phyloP scores from a whole-genome alignment of 139 green algal genomes.

The Chlorella sp. region DNA sequence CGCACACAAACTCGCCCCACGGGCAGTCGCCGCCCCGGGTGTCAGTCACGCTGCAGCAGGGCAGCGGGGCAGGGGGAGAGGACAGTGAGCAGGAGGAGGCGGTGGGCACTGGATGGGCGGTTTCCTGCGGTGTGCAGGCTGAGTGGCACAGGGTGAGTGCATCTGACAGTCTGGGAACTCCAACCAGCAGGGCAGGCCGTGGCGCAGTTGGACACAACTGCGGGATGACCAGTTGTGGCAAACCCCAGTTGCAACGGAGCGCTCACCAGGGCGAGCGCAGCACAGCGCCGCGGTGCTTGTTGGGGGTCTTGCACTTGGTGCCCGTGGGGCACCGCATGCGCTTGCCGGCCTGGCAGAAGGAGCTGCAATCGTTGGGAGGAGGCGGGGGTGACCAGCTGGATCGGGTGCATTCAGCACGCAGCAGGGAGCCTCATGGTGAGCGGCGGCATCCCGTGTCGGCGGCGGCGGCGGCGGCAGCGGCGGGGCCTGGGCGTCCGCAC shows the following conservation, averaged over 20 bases:
- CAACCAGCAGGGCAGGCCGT: no score
- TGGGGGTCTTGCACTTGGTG: background rate
- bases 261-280: slow-evolving; percentile 2
- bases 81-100: no score
- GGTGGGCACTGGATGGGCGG: no score
- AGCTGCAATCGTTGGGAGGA: background rate
- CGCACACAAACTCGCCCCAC: slow-evolving; percentile 15
- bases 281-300: background rate
- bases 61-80: no score
- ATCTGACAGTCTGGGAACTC: no score
- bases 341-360: background rate
- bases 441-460: background rate
- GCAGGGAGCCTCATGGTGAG: background rate
- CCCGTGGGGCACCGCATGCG: background rate
- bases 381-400: background rate
- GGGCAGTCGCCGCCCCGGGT: background rate
- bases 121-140: no score
- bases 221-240: no score
- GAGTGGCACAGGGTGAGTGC: no score
- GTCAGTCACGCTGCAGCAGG: background rate
- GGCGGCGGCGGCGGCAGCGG: no score
- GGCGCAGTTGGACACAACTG: no score
- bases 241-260: no score
- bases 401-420: background rate
- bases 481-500: no score